Evolutionary conservation across 2,329 filamentous ascomycete species (phyloP).

Genomic region (Fusarium sp.): DNA sequence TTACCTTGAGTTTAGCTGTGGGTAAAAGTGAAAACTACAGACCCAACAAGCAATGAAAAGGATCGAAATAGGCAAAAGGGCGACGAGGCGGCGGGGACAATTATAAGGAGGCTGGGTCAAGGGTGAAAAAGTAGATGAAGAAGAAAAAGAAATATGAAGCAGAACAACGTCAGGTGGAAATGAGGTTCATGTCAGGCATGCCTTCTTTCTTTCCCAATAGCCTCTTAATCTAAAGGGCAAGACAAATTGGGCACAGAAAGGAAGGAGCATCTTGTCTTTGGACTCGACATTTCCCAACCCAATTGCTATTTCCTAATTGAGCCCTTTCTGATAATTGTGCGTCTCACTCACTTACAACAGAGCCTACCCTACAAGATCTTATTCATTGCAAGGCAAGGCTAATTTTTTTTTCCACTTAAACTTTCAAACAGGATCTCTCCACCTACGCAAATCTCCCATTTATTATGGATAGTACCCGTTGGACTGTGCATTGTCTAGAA

Average conservation of each 20-base stretch:
- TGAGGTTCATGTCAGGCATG: constrained; percentile 16
- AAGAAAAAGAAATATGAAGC: constrained; percentile 31
- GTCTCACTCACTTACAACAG: constrained; percentile 11
- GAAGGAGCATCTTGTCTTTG: neutral
- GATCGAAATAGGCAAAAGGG: constrained; percentile 18
- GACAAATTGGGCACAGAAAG: neutral
- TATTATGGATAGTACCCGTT: neutral
- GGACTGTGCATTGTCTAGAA: constrained; percentile 23
- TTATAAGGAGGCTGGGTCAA: constrained; percentile 27
- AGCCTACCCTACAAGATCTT: neutral
- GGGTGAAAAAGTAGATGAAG: constrained; percentile 11
- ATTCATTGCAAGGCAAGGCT: too few relatives aligned
- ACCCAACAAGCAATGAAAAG: constrained; percentile 6
- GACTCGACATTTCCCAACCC: neutral
- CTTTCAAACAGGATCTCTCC: neutral
- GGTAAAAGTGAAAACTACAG: neutral
- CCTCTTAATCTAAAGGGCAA: neutral
- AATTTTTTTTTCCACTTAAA: neutral
- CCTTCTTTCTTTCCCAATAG: neutral
- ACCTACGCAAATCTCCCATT: constrained; percentile 1
- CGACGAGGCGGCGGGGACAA: constrained; percentile 33
- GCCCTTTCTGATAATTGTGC: neutral
- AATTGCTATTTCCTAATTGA: constrained; percentile 17
- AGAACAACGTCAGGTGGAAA: constrained; percentile 36
- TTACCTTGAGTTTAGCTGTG: constrained; percentile 1